phyloP scores from a whole-genome alignment of 345 rosid species.

The Salix viminalis region DNA sequence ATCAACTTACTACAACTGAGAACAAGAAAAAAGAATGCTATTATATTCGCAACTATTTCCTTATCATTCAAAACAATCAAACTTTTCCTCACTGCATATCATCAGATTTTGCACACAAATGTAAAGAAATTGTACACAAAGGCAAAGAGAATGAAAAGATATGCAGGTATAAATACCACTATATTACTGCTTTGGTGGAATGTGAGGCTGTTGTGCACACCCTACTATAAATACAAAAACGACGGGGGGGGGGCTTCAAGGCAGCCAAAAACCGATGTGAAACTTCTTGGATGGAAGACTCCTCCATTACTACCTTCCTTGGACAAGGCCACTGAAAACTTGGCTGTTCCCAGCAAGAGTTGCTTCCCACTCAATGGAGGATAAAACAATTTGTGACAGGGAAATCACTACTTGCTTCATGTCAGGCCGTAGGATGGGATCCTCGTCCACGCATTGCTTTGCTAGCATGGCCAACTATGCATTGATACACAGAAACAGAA shows the following conservation, averaged over 20 bases:
- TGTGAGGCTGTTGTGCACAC: slow-evolving; percentile 1
- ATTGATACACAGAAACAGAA: background rate
- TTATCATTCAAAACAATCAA: too few relatives aligned
- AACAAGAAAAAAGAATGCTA: too few relatives aligned
- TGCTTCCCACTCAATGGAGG: slow-evolving; percentile 98
- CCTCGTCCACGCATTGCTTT: slow-evolving; percentile 91
- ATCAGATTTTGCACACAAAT: slow-evolving; percentile 3
- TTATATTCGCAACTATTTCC: too few relatives aligned
- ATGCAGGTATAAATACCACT: background rate
- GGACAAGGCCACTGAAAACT: slow-evolving; percentile 94
- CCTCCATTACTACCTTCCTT: slow-evolving; percentile 62
- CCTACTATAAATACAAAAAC: background rate
- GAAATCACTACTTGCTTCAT: slow-evolving; percentile 92
- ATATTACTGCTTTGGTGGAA: too few relatives aligned
- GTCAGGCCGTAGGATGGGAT: slow-evolving; percentile 84
- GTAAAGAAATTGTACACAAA: background rate
- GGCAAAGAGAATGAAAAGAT: background rate
- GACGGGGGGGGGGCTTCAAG: background rate
- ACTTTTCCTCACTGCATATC: background rate
- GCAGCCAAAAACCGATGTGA: background rate
- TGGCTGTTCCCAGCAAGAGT: slow-evolving; percentile 97
- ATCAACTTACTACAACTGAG: too few relatives aligned
- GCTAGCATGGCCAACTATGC: slow-evolving; percentile 77
- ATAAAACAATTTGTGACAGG: slow-evolving; percentile 79
- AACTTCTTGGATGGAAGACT: background rate